Conservation (phyloP, 108 stramenopile species). For the Schizochytrium sp. region DNA sequence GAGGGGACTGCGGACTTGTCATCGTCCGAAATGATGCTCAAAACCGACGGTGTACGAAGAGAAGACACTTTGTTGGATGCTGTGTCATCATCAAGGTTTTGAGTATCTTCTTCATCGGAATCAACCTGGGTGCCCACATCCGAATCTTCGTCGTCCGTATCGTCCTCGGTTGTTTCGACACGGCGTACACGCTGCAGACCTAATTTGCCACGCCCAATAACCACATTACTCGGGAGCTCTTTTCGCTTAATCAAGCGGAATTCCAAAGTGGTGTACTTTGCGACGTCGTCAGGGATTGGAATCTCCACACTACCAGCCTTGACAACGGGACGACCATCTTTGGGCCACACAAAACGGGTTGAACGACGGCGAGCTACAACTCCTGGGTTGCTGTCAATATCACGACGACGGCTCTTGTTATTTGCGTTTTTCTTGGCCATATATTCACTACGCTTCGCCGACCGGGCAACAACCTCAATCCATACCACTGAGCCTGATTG, state of each 20-base stretch:
- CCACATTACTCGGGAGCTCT: not conserved
- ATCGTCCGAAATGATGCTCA: not conserved
- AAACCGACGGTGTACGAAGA: not conserved
- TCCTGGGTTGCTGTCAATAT: not conserved
- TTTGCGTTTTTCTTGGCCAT: not conserved
- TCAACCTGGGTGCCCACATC: conserved; percentile 5
- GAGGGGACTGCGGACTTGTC: conserved; percentile 2
- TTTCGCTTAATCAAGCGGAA: not conserved
- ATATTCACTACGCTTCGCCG: not conserved
- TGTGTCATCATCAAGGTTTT: not conserved
- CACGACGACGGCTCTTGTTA: not conserved
- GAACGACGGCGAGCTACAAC: not conserved
- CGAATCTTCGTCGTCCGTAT: not conserved
- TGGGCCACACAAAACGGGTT: conserved; percentile 46
- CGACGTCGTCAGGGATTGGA: conserved; percentile 39
- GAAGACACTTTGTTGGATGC: not conserved
- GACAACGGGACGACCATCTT: conserved; percentile 19
- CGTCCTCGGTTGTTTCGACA: not conserved
- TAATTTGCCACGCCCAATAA: conserved; percentile 1
- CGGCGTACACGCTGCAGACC: not conserved
- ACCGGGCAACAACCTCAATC: conserved; percentile 32
- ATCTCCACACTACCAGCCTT: not conserved
- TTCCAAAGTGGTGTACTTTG: conserved; percentile 43
- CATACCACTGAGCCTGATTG: conserved; percentile 5
- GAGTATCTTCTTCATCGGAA: not conserved